Evolutionary conservation across 768 basidiomycete genomes (phyloP).

Genomic region (Phallus indusiatus): DNA sequence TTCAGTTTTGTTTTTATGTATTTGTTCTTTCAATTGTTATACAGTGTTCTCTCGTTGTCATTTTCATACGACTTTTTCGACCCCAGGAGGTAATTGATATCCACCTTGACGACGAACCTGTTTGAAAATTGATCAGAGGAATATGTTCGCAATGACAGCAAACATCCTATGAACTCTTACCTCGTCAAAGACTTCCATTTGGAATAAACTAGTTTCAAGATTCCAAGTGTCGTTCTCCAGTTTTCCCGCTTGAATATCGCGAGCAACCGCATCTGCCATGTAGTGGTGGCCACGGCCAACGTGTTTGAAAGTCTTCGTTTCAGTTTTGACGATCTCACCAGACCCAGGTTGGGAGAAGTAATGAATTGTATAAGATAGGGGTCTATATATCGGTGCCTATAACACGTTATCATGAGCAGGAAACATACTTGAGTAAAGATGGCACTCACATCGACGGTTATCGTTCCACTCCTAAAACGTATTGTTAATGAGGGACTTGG

Average conservation of each 20-base stretch:
- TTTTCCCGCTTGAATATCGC: constrained; percentile 66
- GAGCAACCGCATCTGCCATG: constrained; percentile 81
- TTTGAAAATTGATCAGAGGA: constrained; percentile 3
- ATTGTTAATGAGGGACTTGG: constrained; percentile 49
- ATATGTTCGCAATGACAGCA: background rate
- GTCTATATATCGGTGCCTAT: constrained; percentile 51
- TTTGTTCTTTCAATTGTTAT: background rate
- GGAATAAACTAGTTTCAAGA: constrained; percentile 68
- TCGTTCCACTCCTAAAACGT: constrained; percentile 65
- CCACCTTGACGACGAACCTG: constrained; percentile 60
- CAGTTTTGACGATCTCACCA: constrained; percentile 39
- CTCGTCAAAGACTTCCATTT: constrained; percentile 83
- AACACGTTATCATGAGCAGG: constrained; percentile 11
- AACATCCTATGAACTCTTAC: constrained; percentile 27
- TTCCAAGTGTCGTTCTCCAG: constrained; percentile 66
- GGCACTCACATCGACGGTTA: constrained; percentile 39
- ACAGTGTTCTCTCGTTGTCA: background rate
- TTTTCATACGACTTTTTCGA: constrained; percentile 39
- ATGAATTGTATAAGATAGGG: constrained; percentile 56
- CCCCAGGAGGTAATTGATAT: constrained; percentile 52
- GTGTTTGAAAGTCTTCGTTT: constrained; percentile 48
- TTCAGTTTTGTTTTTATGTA: background rate
- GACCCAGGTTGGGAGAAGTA: constrained; percentile 43
- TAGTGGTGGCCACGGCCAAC: constrained; percentile 72
- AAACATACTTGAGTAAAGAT: background rate